Base-by-base conservation (phyloP, 2,329 filamentous ascomycete species). In the Byssochlamys sp. region DNA sequence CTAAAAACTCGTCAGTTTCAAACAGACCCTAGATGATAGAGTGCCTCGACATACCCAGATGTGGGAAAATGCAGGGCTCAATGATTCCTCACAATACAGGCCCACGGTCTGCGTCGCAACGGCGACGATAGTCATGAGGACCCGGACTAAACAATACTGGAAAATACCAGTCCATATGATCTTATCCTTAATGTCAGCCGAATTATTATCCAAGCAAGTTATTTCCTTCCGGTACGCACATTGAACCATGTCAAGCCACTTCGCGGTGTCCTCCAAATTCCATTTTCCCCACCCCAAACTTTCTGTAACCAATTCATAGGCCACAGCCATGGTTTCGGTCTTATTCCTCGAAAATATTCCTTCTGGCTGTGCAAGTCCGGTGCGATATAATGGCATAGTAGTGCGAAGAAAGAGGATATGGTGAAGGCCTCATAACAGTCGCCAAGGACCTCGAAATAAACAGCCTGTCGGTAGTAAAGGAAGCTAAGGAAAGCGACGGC, bases 211-310 rank as follows among this genome's bases (percentile, higher is more conserved):
- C 9, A 12, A 14, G 10, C 10, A 28, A 5, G 27, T 12, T 24
- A 28, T 51, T 14, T 7, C 24, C 24, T 28, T 26, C 49, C 25
- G 12, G 10, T 26, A 45, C 58, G 51, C 67, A 84, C 83, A 70
- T 95, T 95, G 75, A 95, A 95, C 89, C 89, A 94, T 0, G 90
- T 95, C 70, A 95, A 75, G 1, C 90, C 90, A 71, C 87, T 94
- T 63, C 81, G 79, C 0, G 90, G 90, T n/a, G 81, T 87, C 63
- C 89, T 81, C 79, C 89, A 86, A 27, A 81, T 79, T 0, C 89
- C 88, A 55, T 82, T 77, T 59, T 88, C 72, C 33, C 87, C 87
- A 39, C 88, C 86, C 57, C 84, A 88, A 69, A 85, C 88, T 66
- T 81, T 85, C 62, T 85, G 82, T 59, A 89, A 78, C 81, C 87